phyloP scores from a whole-genome alignment of 495 filamentous ascomycete species.

The Neurospora tetrasperma region DNA sequence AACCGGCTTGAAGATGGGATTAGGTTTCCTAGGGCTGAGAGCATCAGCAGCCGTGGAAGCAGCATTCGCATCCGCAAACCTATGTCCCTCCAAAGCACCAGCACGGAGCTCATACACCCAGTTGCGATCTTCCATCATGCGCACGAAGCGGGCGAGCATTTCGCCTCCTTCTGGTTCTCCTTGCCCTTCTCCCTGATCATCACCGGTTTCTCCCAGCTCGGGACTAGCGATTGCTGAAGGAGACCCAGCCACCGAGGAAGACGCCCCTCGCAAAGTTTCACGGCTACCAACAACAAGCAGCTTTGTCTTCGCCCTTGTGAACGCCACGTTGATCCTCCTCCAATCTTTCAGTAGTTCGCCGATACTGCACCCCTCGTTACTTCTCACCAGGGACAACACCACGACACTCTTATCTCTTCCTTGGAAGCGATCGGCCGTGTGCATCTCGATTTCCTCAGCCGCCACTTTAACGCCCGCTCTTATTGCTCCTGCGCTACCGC shows the following conservation, averaged over 20 bases:
- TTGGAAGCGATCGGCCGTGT: constrained; percentile 94
- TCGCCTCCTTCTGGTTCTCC: constrained; percentile 28
- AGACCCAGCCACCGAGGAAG: not conserved
- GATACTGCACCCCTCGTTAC: constrained; percentile 66
- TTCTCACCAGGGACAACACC: constrained; percentile 75
- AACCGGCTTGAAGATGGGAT: not conserved
- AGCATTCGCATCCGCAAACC: constrained; percentile 43
- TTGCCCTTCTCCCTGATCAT: constrained; percentile 23
- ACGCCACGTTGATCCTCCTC: constrained; percentile 88
- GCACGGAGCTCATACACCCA: constrained; percentile 67
- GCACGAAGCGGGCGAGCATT: constrained; percentile 64
- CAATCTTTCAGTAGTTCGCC: constrained; percentile 88
- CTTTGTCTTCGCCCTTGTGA: constrained; percentile 85
- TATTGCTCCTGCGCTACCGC: not conserved
- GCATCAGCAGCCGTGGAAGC: constrained; percentile 8
- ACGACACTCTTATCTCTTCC: constrained; percentile 90
- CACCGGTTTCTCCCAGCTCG: constrained; percentile 6
- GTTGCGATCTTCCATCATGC: constrained; percentile 55
- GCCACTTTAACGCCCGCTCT: not conserved
- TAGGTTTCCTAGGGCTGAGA: not conserved
- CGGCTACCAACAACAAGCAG: constrained; percentile 76
- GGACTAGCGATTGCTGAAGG: constrained; percentile 1
- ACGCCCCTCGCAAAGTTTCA: constrained; percentile 49
- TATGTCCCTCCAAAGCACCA: constrained; percentile 55
- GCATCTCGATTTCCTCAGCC: constrained; percentile 62